Percentiles rank a stretch among this genome's conserved stretches.
phyloP scores from a whole-genome alignment of 1,284 basidiomycete species.

The Acaromyces ingoldii region DNA sequence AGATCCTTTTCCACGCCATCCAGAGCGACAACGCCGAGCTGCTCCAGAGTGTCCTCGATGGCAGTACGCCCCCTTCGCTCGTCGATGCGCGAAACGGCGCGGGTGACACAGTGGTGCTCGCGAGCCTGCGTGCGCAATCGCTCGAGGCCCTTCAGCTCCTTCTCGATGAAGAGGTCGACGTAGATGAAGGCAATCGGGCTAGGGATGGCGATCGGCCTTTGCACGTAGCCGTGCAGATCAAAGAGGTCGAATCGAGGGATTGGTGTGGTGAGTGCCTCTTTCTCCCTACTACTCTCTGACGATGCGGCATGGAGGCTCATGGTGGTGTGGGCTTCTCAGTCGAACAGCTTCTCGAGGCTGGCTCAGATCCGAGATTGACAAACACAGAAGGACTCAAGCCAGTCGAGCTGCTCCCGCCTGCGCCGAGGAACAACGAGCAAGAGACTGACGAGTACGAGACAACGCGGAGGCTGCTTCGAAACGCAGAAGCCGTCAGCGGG shows the following conservation, averaged over 20 bases:
- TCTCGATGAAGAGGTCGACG: conserved; percentile 5
- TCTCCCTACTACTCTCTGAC: background rate
- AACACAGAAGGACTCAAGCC: conserved; percentile 5
- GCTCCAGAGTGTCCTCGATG: background rate
- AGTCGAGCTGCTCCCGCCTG: background rate
- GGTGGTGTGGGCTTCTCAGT: background rate
- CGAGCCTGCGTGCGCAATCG: background rate
- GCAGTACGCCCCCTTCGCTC: background rate
- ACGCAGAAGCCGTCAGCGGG: background rate
- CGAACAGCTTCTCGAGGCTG: conserved; percentile 4
- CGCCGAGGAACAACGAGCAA: background rate
- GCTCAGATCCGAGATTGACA: conserved; percentile 4
- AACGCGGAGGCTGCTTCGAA: background rate
- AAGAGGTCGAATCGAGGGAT: conserved; percentile 3
- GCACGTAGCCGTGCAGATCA: background rate
- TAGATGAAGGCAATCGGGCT: background rate
- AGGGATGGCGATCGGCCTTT: conserved; percentile 4
- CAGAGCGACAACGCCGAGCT: background rate
- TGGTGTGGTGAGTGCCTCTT: conserved; percentile 3
- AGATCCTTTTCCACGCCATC: conserved; percentile 5
- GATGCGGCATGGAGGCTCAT: background rate
- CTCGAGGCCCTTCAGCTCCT: background rate
- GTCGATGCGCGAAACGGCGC: background rate
- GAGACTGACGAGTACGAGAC: too few species aligned
- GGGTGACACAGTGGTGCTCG: background rate